Percentiles rank a stretch among this genome's conserved stretches.
Conservation (phyloP, 2,329 filamentous ascomycete genomes). For the Pleurostoma richardsiae region DNA sequence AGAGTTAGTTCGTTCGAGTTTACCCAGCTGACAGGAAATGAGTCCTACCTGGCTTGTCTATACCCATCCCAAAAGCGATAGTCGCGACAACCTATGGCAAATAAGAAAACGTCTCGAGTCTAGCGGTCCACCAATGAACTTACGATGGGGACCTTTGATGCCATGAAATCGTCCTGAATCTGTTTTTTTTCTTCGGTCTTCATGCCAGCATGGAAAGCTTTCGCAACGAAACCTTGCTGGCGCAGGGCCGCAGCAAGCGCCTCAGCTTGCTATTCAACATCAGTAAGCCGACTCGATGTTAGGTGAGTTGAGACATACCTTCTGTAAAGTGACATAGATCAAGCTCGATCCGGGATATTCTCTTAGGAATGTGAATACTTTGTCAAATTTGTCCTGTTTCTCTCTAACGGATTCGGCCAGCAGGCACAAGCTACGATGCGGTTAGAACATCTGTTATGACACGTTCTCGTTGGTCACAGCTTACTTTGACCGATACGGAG, state of each 20-base stretch:
- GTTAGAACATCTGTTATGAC: too few species aligned
- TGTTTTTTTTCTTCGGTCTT: conserved; percentile 33
- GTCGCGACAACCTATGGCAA: conserved; percentile 36
- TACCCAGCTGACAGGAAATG: too few species aligned
- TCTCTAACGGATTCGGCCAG: conserved; percentile 37
- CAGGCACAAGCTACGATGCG: conserved; percentile 36
- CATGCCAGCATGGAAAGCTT: conserved; percentile 47
- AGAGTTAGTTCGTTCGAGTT: too few species aligned
- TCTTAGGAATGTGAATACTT: conserved; percentile 41
- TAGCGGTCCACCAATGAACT: too few species aligned
- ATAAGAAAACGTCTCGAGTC: too few species aligned
- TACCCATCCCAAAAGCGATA: conserved; percentile 57
- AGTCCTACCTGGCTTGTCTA: conserved; percentile 37
- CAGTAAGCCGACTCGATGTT: background rate
- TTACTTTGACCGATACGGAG: conserved; percentile 52
- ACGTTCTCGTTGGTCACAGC: background rate
- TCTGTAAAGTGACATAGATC: conserved; percentile 56
- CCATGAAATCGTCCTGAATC: conserved; percentile 48
- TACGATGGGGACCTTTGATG: conserved; percentile 31
- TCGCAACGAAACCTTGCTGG: conserved; percentile 31
- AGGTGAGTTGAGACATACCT: conserved; percentile 14
- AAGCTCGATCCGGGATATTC: conserved; percentile 50
- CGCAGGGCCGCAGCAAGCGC: conserved; percentile 30
- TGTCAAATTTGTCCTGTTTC: conserved; percentile 38
- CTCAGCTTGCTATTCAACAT: conserved; percentile 32